Evolutionary conservation across 805 yeast genomes (phyloP).

Genomic region (Kluyveromyces nonfermentans): DNA sequence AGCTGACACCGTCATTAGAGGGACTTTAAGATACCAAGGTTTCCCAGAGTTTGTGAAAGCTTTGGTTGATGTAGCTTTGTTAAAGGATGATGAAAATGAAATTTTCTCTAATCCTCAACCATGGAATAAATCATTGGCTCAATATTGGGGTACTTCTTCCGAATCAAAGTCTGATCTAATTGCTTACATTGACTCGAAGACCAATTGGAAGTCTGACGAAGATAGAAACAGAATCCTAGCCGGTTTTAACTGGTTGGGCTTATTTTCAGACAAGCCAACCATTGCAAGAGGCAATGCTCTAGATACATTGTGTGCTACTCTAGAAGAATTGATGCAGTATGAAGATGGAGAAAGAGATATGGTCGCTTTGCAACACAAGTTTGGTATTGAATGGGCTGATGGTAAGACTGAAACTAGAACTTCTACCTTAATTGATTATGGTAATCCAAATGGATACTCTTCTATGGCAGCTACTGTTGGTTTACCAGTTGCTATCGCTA

Average conservation of each 20-base stretch:
- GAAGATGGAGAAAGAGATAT: slow-evolving; percentile 93
- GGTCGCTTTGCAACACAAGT: slow-evolving; percentile 93
- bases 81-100: slow-evolving; percentile 64
- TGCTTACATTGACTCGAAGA: slow-evolving; percentile 64
- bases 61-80: slow-evolving; percentile 86
- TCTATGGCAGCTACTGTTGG: slow-evolving; percentile 99
- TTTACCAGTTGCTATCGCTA: slow-evolving; percentile 96
- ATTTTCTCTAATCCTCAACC: slow-evolving; percentile 49
- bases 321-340: slow-evolving; percentile 93
- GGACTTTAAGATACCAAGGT: slow-evolving; percentile 96
- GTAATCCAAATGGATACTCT: slow-evolving; percentile 80
- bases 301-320: slow-evolving; percentile 93
- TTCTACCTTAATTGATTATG: slow-evolving; percentile 90
- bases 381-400: slow-evolving; percentile 94
- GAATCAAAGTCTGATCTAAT: slow-evolving; percentile 62
- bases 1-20: slow-evolving; percentile 94
- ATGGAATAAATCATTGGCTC: slow-evolving; percentile 84
- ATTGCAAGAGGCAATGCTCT: slow-evolving; percentile 90
- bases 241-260: slow-evolving; percentile 91
- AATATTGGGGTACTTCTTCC: slow-evolving; percentile 67
- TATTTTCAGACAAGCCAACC: slow-evolving; percentile 66
- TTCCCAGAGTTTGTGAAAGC: slow-evolving; percentile 97
- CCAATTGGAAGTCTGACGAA: slow-evolving; percentile 69
- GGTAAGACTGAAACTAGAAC: slow-evolving; percentile 89
- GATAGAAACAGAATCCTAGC: slow-evolving; percentile 80